Base-by-base conservation (phyloP, 495 filamentous ascomycete species). In the Penicillium psychrofluorescens region DNA sequence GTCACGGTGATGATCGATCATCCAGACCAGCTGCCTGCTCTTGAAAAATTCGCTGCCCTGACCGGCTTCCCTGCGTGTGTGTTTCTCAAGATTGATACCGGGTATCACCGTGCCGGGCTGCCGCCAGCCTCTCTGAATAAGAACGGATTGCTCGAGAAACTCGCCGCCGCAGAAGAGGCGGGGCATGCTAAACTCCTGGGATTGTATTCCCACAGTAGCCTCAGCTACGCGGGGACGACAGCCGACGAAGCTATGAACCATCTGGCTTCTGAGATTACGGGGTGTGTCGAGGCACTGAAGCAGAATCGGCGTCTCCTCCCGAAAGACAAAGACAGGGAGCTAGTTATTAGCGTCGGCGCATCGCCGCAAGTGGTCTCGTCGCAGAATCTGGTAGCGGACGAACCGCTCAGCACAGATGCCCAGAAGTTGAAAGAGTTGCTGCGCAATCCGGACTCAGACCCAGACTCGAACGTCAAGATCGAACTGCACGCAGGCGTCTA, bases 11-110 rank as follows among this genome's bases (percentile, higher is more conserved):
- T 95, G 62, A 63, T 91, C 43, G 88, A 95, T 64, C 77, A 94
- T 58, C 63, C 71, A 3, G 68, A 70, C 29, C 85, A 88, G 57
- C 57, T 88, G 2, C 50, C 59, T 2, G 48, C 61, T 30, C 60
- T 84, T 2, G 38, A 60, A 1, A 35, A 54, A 1, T 67, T 81
- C 35, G 46, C 55, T 32, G 44, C 53, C 5, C 35, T 58, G 2
- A 51, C 76, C 1, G 62, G 64, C 1, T 63, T 72, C 46, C 50
- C 70, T 0, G 75, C 74, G 11, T 64, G 67, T 7, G 59, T 86
- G 35, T 90, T 83, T 56, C 62, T 92, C 50, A 94, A 92, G 47
- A 75, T 95, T 11, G 86, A 95, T 59, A 80, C 83, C 9, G 85
- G 85, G 11, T 82, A 82, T 59, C 76, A 81, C 56, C 84, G 89